Evolutionary conservation across 768 basidiomycete genomes (phyloP).

Genomic region (Lactarius psammicola): DNA sequence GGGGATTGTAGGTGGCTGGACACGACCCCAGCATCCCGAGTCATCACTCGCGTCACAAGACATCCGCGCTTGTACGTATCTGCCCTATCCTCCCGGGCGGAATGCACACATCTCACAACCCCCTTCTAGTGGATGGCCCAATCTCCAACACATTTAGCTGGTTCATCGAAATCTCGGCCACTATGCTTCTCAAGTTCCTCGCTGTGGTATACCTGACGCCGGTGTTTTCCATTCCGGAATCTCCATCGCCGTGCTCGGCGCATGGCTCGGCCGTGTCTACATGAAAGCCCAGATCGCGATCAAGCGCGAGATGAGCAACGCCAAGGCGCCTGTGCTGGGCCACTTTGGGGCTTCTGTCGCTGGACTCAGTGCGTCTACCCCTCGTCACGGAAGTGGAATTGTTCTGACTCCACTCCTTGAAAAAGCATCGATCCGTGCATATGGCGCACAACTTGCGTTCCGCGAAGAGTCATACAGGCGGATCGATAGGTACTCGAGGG

Average conservation of each 20-base stretch:
- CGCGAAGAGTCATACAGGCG: constrained; percentile 43
- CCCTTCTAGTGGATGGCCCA: constrained; percentile 37
- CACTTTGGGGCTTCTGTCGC: constrained; percentile 54
- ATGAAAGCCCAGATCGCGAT: constrained; percentile 55
- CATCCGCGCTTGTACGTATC: constrained; percentile 41
- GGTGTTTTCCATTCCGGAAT: constrained; percentile 41
- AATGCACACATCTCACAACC: not conserved
- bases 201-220: constrained; percentile 42
- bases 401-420: not conserved
- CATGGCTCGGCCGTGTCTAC: constrained; percentile 47
- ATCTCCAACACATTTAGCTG: constrained; percentile 31
- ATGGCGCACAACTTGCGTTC: constrained; percentile 48
- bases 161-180: constrained; percentile 35
- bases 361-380: constrained; percentile 41
- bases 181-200: constrained; percentile 39
- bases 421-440: constrained; percentile 51
- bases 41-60: constrained; percentile 69
- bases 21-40: constrained; percentile 50
- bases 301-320: constrained; percentile 56
- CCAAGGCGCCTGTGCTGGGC: constrained; percentile 48
- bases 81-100: not conserved
- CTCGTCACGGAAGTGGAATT: not conserved
- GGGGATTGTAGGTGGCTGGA: constrained; percentile 46
- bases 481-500: constrained; percentile 48
- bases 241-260: constrained; percentile 40